A percentile compares a stretch with the other conserved stretches of the same genome.
Conservation (phyloP, 2,329 filamentous ascomycete species). For the Rutstroemia sp. region DNA sequence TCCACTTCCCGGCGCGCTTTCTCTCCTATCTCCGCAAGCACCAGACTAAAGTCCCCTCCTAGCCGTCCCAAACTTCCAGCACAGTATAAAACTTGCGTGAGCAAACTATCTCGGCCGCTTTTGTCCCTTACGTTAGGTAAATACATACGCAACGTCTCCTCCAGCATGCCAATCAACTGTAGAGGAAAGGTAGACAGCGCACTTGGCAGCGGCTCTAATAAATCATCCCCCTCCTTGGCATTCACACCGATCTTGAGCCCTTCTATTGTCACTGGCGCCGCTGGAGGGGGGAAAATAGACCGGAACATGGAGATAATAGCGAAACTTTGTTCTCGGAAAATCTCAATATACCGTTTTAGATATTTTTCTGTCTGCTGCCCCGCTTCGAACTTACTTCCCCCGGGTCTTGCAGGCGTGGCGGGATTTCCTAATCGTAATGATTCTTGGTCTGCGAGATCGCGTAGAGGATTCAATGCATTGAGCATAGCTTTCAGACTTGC, state of each 20-base stretch:
- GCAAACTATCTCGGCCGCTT: slow-evolving; percentile 72
- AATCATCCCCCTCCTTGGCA: slow-evolving; percentile 28
- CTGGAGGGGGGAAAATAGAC: slow-evolving; percentile 65
- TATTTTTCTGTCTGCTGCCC: slow-evolving; percentile 93
- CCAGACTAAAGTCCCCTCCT: slow-evolving; percentile 86
- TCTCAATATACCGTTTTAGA: slow-evolving; percentile 91
- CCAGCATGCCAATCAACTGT: slow-evolving; percentile 73
- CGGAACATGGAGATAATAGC: slow-evolving; percentile 91
- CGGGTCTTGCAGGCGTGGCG: slow-evolving; percentile 14
- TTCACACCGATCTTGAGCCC: slow-evolving; percentile 13
- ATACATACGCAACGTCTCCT: slow-evolving; percentile 67
- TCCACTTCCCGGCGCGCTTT: slow-evolving; percentile 30
- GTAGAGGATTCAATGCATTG: slow-evolving; percentile 74
- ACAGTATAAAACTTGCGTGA: slow-evolving; percentile 91
- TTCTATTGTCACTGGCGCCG: slow-evolving; percentile 13
- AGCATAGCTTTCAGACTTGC: slow-evolving; percentile 73
- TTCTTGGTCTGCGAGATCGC: slow-evolving; percentile 86
- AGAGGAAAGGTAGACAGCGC: slow-evolving; percentile 78
- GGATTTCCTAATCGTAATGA: slow-evolving; percentile 37
- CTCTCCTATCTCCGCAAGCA: slow-evolving; percentile 56
- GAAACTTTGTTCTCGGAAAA: slow-evolving; percentile 96
- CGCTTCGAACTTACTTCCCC: slow-evolving; percentile 44
- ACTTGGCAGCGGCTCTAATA: slow-evolving; percentile 59
- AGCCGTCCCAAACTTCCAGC: slow-evolving; percentile 83
- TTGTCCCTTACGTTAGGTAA: slow-evolving; percentile 76